Evolutionary conservation across 2,329 filamentous ascomycete genomes (phyloP), one percentile per base, ranked within the genome.

Genomic region (Nigrospora oryzae): DNA sequence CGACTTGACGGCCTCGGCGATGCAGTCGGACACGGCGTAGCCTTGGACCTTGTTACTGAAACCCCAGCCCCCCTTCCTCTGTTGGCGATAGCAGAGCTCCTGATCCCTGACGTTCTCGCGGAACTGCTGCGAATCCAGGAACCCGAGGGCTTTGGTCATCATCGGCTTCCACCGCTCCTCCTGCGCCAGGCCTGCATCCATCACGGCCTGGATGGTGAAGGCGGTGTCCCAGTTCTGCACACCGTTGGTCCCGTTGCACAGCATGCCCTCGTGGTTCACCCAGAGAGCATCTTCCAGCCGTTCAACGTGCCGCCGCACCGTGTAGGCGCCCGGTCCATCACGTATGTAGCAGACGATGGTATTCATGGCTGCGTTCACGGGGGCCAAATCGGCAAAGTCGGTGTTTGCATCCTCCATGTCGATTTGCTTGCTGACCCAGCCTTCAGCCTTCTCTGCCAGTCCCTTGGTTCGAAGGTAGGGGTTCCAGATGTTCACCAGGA

Each of bases 201-300:
- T 77, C 6, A 87, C 79, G 1, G 87, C 84, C 63, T 95, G 89
- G 32, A 96, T 88, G 15, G 84, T 69, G 59, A 97, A 97, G 1
- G 89, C 78, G 0, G 93, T 98, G 60, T 98, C 93, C 93, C 93
- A 98, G 51, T 83, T 86, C 64, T 98, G 93, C 2, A 97, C 90
- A n/a, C 93, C 93, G 54, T 98, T 97, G 10, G 93, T 98, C 34
- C 93, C 93, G 56, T 96, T 96, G 65, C 84, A 84, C 40, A 97
- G 74, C 87, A 98, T 89, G 6, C 93, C 93, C 60, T 96, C 90
- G 32, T 82, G 64, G 51, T 94, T 95, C 41, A 98, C 74, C 90
- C 93, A 98, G 30, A 98, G 65, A 49, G 84, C 94, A 56, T 98
- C 93, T 37, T 87, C 76, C 12, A 95, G 65, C 4, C 89, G 80